phyloP scores from a whole-genome alignment of 768 basidiomycete species.

The Kwoniella bestiolae region DNA sequence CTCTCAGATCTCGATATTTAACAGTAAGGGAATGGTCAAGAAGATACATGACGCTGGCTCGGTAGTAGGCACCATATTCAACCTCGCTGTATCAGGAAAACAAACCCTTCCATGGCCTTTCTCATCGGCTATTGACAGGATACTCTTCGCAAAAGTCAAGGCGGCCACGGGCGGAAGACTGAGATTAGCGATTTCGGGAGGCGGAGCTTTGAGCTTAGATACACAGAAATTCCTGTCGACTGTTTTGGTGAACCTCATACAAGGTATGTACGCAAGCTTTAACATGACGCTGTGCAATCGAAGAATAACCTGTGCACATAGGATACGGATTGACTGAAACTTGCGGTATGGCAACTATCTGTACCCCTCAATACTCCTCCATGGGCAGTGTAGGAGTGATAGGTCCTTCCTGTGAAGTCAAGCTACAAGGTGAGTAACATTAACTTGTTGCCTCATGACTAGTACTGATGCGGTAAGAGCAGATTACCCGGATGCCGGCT shows the following conservation, averaged over 20 bases:
- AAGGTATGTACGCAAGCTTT: slow-evolving; percentile 54
- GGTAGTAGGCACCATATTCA: slow-evolving; percentile 45
- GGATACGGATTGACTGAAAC: slow-evolving; percentile 55
- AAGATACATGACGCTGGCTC: slow-evolving; percentile 52
- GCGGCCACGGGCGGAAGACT: slow-evolving; percentile 53
- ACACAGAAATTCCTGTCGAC: slow-evolving; percentile 55
- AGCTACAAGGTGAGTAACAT: slow-evolving; percentile 42
- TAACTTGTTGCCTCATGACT: no score
- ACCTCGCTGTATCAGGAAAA: slow-evolving; percentile 49
- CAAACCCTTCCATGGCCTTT: slow-evolving; percentile 51
- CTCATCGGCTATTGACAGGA: slow-evolving; percentile 44
- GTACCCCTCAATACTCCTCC: slow-evolving; percentile 38
- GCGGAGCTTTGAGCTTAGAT: slow-evolving; percentile 39
- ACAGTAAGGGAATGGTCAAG: slow-evolving; percentile 54
- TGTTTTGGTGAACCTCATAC: slow-evolving; percentile 49
- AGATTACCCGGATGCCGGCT: slow-evolving; percentile 56
- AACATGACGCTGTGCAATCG: background rate
- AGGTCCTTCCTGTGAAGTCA: slow-evolving; percentile 54
- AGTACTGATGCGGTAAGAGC: no score
- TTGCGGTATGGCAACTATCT: slow-evolving; percentile 52
- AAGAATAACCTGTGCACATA: slow-evolving; percentile 9
- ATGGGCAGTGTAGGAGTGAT: slow-evolving; percentile 47
- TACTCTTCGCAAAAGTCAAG: slow-evolving; percentile 54
- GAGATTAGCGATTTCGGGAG: slow-evolving; percentile 52
- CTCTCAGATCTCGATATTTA: background rate